A percentile compares a stretch with the other conserved stretches of the same genome.
These are phyloP conservation scores for Euphorbia peplus DNA, from an alignment of 345 rosid species.

Conservation along the genomic window DNA sequence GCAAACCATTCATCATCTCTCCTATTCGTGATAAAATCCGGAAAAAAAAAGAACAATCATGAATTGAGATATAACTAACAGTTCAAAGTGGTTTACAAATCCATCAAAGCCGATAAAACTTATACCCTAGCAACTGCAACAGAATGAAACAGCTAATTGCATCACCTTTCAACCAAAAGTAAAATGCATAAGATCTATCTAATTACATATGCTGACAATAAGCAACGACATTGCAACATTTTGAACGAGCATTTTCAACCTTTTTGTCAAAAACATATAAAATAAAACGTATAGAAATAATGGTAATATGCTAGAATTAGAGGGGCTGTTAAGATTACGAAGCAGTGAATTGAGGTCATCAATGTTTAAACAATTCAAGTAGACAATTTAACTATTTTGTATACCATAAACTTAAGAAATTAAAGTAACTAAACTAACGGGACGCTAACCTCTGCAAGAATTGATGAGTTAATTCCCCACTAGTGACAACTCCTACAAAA, in stretches of 20 bases:
- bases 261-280: not conserved
- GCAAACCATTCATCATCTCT: constrained; percentile 97
- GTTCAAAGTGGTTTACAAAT: not conserved
- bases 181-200: not conserved
- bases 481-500: constrained; percentile 82
- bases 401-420: too few species aligned
- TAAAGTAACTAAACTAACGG: not conserved
- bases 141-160: not conserved
- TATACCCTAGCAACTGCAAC: not conserved
- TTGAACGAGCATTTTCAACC: not conserved
- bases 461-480: constrained; percentile 89
- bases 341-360: not conserved
- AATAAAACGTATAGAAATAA: not conserved
- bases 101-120: not conserved
- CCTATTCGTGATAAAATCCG: constrained; percentile 39
- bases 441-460: constrained; percentile 57
- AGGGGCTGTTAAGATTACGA: not conserved
- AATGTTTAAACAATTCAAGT: not conserved
- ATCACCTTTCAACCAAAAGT: not conserved
- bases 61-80: not conserved
- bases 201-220: not conserved
- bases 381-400: not conserved
- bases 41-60: constrained; percentile 9
- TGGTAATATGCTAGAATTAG: not conserved
- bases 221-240: not conserved